Conservation (phyloP, 805 yeast genomes). For the Candida peoriensis region DNA sequence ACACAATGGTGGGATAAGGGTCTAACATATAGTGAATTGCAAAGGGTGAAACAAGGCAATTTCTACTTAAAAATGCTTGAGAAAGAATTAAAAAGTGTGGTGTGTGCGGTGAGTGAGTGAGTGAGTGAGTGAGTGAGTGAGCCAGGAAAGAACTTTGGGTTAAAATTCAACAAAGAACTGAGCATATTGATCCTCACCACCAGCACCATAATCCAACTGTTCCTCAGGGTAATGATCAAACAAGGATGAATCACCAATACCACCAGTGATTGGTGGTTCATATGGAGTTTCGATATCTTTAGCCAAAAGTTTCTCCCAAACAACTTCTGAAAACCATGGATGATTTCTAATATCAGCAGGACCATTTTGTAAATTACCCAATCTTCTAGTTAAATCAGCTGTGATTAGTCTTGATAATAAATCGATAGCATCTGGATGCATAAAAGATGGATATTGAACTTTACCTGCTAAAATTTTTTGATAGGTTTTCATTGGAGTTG, state of each 20-base stretch:
- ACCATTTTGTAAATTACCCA: slow-evolving; percentile 84
- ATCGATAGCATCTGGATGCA: slow-evolving; percentile 75
- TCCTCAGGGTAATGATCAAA: slow-evolving; percentile 82
- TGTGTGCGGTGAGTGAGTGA: not conserved
- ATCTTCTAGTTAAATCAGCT: slow-evolving; percentile 74
- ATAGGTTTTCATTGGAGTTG: slow-evolving; percentile 90
- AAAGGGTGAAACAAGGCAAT: no score
- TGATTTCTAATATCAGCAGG: slow-evolving; percentile 82
- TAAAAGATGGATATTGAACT: slow-evolving; percentile 69
- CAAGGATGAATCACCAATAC: slow-evolving; percentile 89
- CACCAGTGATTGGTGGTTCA: slow-evolving; percentile 90
- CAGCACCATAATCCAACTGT: slow-evolving; percentile 77
- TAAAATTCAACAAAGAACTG: slow-evolving; percentile 58
- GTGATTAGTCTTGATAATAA: slow-evolving; percentile 70
- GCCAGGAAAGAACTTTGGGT: not conserved
- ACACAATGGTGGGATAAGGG: no score
- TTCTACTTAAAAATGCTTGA: no score
- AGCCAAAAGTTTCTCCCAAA: slow-evolving; percentile 82
- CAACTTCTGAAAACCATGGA: slow-evolving; percentile 89
- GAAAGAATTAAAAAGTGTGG: not conserved
- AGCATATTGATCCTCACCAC: slow-evolving; percentile 68
- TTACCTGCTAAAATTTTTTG: slow-evolving; percentile 84
- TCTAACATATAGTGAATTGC: no score
- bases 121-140: not conserved
- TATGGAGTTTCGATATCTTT: slow-evolving; percentile 93